Conservation (phyloP, 116 monocot genomes). For the Trichopus zeylanicus region DNA sequence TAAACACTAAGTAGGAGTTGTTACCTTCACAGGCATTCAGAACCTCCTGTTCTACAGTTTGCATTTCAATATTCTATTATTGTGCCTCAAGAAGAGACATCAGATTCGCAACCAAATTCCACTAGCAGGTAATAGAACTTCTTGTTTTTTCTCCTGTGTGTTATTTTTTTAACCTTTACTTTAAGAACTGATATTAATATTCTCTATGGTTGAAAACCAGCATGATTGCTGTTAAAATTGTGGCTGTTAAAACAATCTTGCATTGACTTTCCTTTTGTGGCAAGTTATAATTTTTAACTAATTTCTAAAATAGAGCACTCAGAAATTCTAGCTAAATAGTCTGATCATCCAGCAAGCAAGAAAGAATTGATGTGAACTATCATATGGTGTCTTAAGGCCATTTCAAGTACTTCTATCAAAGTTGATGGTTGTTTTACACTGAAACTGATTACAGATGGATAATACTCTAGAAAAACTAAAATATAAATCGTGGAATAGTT, state of each 20-base stretch:
- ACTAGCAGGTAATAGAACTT: conserved; percentile 24
- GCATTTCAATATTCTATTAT: conserved; percentile 91
- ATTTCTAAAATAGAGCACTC: no score
- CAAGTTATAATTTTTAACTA: no score
- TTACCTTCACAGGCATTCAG: conserved; percentile 56
- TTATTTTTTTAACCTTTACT: no score
- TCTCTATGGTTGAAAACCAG: not conserved
- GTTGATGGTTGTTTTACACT: not conserved
- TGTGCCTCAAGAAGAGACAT: conserved; percentile 42
- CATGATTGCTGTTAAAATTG: not conserved
- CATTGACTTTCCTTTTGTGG: no score
- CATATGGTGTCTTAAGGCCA: not conserved
- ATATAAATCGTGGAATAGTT: no score
- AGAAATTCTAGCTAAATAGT: no score
- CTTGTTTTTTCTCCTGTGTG: not conserved
- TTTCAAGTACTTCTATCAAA: not conserved
- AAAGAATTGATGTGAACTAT: not conserved
- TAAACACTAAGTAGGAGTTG: not conserved
- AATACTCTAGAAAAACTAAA: no score
- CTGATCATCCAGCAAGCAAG: not conserved
- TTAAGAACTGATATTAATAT: not conserved
- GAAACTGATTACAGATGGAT: no score
- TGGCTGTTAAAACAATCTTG: no score
- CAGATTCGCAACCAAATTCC: conserved; percentile 21
- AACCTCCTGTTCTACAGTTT: conserved; percentile 78